Conservation (phyloP, 2,329 filamentous ascomycete genomes). For the Balansia obtecta region DNA sequence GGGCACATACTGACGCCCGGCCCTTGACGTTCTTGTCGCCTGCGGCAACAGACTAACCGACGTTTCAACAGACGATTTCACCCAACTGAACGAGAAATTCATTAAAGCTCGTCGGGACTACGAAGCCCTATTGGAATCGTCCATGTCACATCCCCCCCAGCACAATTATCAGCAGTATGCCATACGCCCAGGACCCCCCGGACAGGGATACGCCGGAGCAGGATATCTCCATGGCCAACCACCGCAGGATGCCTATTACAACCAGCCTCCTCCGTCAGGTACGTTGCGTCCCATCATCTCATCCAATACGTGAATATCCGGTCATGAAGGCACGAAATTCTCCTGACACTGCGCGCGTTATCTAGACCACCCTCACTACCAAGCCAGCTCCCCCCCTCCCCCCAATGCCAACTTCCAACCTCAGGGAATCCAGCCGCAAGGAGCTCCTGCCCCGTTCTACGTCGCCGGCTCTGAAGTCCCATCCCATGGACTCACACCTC, state of each 20-base stretch:
- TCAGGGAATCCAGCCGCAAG: slow-evolving; percentile 33
- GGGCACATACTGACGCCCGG: not conserved
- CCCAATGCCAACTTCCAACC: slow-evolving; percentile 24
- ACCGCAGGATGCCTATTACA: slow-evolving; percentile 53
- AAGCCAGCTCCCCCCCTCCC: slow-evolving; percentile 33
- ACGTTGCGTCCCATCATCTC: slow-evolving; percentile 6
- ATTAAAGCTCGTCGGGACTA: slow-evolving; percentile 97
- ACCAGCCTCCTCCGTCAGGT: slow-evolving; percentile 36
- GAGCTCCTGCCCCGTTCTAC: slow-evolving; percentile 50
- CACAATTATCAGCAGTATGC: slow-evolving; percentile 61
- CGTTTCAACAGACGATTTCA: slow-evolving; percentile 69
- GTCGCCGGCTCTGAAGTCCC: slow-evolving; percentile 46
- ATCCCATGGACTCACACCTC: slow-evolving; percentile 24
- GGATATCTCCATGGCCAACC: slow-evolving; percentile 30
- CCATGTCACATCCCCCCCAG: slow-evolving; percentile 87
- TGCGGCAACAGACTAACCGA: not conserved
- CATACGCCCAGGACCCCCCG: slow-evolving; percentile 36
- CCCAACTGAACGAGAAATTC: slow-evolving; percentile 97
- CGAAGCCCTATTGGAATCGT: slow-evolving; percentile 86
- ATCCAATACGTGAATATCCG: not conserved
- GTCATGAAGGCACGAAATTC: not conserved
- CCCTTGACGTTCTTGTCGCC: not conserved
- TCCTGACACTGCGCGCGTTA: slow-evolving; percentile 11
- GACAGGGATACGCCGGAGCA: slow-evolving; percentile 31
- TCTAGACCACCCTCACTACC: slow-evolving; percentile 36